phyloP scores from a whole-genome alignment of 2,329 filamentous ascomycete genomes.

The Rhytidhysteron rufulum region DNA sequence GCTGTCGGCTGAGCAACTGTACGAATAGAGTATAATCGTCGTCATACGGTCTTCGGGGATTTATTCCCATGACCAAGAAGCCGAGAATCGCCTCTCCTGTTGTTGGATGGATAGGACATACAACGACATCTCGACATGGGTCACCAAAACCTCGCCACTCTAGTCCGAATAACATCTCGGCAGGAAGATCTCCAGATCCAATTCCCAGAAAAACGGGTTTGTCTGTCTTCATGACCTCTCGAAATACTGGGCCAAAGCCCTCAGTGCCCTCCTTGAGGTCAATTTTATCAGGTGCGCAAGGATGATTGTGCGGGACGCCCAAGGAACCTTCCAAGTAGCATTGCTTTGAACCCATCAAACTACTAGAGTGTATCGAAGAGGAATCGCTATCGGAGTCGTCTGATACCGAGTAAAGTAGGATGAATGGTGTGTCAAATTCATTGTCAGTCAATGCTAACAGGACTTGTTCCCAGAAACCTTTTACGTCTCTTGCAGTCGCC shows the following conservation, averaged over 20 bases:
- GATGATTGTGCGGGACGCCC: conserved; percentile 64
- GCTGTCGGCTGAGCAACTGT: conserved; percentile 68
- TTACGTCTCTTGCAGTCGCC: conserved; percentile 66
- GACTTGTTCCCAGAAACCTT: conserved; percentile 70
- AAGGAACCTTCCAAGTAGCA: conserved; percentile 69
- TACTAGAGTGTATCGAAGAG: conserved; percentile 68
- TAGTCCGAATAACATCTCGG: conserved; percentile 62
- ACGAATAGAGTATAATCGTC: conserved; percentile 77
- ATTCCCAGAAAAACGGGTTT: conserved; percentile 64
- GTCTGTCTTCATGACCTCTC: conserved; percentile 67
- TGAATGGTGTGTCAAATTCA: conserved; percentile 71
- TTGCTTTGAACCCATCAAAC: conserved; percentile 57
- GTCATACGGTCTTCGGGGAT: conserved; percentile 74
- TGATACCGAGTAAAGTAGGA: conserved; percentile 69
- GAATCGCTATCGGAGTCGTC: conserved; percentile 70
- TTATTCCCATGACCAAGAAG: conserved; percentile 74
- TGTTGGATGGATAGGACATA: conserved; percentile 76
- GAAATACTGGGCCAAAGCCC: conserved; percentile 72
- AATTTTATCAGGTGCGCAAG: conserved; percentile 56
- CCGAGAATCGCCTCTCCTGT: conserved; percentile 70
- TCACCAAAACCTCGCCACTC: conserved; percentile 69
- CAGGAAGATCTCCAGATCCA: conserved; percentile 63
- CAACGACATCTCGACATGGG: conserved; percentile 64
- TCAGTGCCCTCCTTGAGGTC: conserved; percentile 67
- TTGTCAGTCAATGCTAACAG: conserved; percentile 68